Base-by-base conservation (phyloP, 257 asterid species). In the Solanum sejunctum region DNA sequence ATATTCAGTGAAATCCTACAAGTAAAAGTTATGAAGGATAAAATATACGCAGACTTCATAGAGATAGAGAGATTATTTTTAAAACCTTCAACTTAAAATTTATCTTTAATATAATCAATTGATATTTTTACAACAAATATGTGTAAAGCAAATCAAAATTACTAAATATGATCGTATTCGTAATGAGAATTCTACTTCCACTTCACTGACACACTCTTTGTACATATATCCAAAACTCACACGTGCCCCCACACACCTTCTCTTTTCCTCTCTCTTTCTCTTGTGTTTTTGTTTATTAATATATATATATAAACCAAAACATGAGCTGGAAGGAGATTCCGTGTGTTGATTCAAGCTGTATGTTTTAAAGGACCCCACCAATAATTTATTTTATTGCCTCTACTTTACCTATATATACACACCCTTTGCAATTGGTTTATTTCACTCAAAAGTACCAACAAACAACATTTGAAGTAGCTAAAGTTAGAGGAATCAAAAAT, bases 271-370 rank as follows among this genome's bases (percentile, higher is more conserved):
- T 56, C 79, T 61, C 75, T 51, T 49, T 84, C 81, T 41, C 4
- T 75, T 47, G 18, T 21, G 52, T 70, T 36, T 70, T 4, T 36
- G 78, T 69, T 70, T 70, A 26, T 20, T 67, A 70, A 20, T 26
- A 17, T 17, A 39, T 17, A 39, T 41, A 23, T 56, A 85, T 41
- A 32, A 51, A 80, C 84, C 72, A 70, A 82, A 85, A 54, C 86
- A 90, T 93, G 93, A 92, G 97, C 97, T 93, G 93, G 88, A 89
- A 87, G 80, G 89, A 87, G 93, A 89, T 91, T 92, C 93, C 92
- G 88, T 89, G 92, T 91, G 89, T 86, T 32, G 89, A 87, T 58
- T 89, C 90, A 88, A 93, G 94, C 93, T 93, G 94, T 91, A 92
- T 85, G 72, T 84, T 43, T 43, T 90, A 87, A 87, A 87, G 90